Conservation (phyloP, 495 filamentous ascomycete species). For the Aspergillus cristatus region DNA sequence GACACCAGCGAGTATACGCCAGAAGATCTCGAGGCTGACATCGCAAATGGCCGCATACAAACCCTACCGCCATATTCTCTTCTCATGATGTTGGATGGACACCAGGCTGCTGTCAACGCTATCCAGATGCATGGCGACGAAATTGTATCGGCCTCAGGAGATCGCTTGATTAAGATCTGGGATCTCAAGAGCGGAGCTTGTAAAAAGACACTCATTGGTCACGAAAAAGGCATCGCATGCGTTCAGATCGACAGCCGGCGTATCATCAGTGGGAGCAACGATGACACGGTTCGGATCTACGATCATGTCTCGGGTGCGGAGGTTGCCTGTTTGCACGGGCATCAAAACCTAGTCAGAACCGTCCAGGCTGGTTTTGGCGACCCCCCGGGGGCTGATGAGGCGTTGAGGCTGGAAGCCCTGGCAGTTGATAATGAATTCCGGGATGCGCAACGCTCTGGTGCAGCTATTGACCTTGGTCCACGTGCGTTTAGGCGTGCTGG, state of each 20-base stretch:
- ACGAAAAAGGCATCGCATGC: constrained; percentile 93
- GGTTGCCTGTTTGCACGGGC: constrained; percentile 74
- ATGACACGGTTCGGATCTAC: constrained; percentile 91
- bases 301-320: constrained; percentile 76
- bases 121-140: constrained; percentile 82
- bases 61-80: constrained; percentile 54
- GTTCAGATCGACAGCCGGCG: constrained; percentile 96
- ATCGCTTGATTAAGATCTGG: constrained; percentile 89
- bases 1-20: constrained; percentile 42
- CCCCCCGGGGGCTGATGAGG: constrained; percentile 65
- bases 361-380: constrained; percentile 92
- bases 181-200: constrained; percentile 72
- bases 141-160: constrained; percentile 89
- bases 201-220: constrained; percentile 68
- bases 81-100: constrained; percentile 69
- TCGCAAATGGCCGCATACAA: constrained; percentile 30
- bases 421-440: constrained; percentile 65
- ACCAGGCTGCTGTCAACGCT: constrained; percentile 89
- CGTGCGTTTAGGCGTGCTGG: constrained; percentile 36
- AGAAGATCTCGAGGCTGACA: constrained; percentile 29
- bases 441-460: constrained; percentile 56
- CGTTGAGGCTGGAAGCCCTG: constrained; percentile 59
- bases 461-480: constrained; percentile 32
- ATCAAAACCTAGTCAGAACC: constrained; percentile 78
- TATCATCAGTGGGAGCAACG: constrained; percentile 91